Base-by-base conservation (phyloP, 2,329 filamentous ascomycete genomes). In the Colletotrichum scovillei region DNA sequence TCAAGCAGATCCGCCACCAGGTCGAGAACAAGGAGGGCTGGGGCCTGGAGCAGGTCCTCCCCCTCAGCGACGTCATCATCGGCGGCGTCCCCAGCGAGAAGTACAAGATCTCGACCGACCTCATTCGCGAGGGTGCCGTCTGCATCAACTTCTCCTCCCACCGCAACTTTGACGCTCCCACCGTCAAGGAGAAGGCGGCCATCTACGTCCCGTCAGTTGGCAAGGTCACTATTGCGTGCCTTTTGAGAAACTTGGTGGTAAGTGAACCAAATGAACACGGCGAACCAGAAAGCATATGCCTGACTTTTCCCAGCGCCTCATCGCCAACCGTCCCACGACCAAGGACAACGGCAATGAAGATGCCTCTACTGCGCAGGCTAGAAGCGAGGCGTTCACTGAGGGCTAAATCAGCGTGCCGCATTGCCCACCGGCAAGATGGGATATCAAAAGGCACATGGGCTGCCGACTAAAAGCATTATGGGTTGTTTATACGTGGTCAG, bases 71-170 rank as follows among this genome's bases (percentile, higher is more conserved):
- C 82, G 96, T 98, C 22, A 93, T 99, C 74, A 97, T 99, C 78
- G 94, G 94, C 67, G 97, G 97, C 76, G 97, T 99, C 2, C 97
- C 97, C 0, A 91, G 92, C 28, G 93, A 98, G 75, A 90, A 88
- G 74, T 99, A 93, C 89, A 98, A 98, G 87, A 93, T 99, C 30
- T 94, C 95, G 6, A 93, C 92, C 4, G 90, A 94, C 64, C 86
- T 97, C 75, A 88, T 99, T 78, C 91, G 95, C 59, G 94, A 98
- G 69, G 97, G 97, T 60, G 95, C 94, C 35, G 94, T 98, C n/a
- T 99, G 97, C 88, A 95, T 99, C 86, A 99, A 99, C 85, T 98
- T 99, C 82, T 97, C 95, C 8, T 98, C 94, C 64, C 95, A 94
- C 83, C 94, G 95, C 86, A 98, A 99, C 85, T 98, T 98, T 83